phyloP scores from a whole-genome alignment of 306 rosid species.

The Comarum palustre region DNA sequence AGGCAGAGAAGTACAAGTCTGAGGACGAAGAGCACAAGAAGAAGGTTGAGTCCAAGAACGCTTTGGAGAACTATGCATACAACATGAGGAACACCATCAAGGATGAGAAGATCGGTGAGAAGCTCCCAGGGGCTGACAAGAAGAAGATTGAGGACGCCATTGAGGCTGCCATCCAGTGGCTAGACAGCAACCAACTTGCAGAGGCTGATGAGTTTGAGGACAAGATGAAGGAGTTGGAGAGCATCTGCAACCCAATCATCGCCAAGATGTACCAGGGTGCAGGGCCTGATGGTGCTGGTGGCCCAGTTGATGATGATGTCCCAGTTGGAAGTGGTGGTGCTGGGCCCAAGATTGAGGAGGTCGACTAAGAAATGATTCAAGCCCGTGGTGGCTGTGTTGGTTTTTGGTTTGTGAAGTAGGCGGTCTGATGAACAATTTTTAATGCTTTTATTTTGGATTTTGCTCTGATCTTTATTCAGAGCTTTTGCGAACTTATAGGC shows the following conservation, averaged over 20 bases:
- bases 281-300: conserved; percentile 49
- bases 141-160: conserved; percentile 64
- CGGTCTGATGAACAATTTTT: not conserved
- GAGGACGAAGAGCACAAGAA: conserved; percentile 73
- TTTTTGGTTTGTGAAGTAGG: not conserved
- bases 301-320: conserved; percentile 39
- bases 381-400: not conserved
- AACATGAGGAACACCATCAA: conserved; percentile 66
- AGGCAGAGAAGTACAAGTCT: conserved; percentile 74
- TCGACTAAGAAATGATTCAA: conserved; percentile 33
- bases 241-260: conserved; percentile 70
- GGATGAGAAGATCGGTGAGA: conserved; percentile 62
- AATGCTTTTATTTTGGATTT: not conserved
- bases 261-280: conserved; percentile 82
- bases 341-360: conserved; percentile 80
- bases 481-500: conserved; percentile 2
- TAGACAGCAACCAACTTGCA: conserved; percentile 59
- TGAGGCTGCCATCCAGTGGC: conserved; percentile 64
- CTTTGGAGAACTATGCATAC: conserved; percentile 63
- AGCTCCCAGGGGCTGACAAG: conserved; percentile 55
- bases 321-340: conserved; percentile 56
- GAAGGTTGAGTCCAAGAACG: conserved; percentile 60
- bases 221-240: conserved; percentile 77
- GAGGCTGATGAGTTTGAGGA: conserved; percentile 70
- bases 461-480: not conserved